Conservation (phyloP, 305 asterid species). For the Solanum hybrid region DNA sequence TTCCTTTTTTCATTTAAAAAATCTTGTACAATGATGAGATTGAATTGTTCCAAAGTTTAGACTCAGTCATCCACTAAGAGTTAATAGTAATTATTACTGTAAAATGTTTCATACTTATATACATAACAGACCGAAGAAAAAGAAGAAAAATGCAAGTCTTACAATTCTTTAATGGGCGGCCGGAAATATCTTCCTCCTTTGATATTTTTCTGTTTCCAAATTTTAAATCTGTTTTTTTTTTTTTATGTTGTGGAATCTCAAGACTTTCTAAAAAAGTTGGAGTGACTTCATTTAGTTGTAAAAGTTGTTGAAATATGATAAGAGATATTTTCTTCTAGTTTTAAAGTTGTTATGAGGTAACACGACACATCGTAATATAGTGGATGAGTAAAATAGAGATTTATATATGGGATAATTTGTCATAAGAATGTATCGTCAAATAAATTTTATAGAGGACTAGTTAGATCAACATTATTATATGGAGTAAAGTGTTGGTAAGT, state of each 20-base stretch:
- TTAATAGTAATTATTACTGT: not conserved
- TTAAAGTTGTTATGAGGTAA: not conserved
- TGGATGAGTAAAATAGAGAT: not conserved
- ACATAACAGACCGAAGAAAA: not conserved
- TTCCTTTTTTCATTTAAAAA: not conserved
- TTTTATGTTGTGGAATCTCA: not conserved
- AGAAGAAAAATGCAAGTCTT: not conserved
- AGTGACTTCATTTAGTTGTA: not conserved
- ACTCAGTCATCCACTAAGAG: not conserved
- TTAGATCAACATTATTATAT: not conserved
- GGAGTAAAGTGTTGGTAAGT: rapidly evolving
- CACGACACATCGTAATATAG: not conserved
- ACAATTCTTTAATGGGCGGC: not conserved
- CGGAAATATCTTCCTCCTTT: not conserved
- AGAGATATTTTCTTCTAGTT: not conserved
- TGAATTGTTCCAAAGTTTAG: not conserved
- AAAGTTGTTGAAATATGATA: not conserved
- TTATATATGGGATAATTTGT: not conserved
- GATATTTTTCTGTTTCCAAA: not conserved
- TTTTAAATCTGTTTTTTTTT: not conserved
- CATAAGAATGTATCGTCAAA: not conserved
- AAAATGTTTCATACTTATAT: not conserved
- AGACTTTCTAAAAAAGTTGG: not conserved
- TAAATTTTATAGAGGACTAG: not conserved
- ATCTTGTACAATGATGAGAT: not conserved